phyloP scores from a whole-genome alignment of 805 yeast species.

The Ogataea paraovalis region DNA sequence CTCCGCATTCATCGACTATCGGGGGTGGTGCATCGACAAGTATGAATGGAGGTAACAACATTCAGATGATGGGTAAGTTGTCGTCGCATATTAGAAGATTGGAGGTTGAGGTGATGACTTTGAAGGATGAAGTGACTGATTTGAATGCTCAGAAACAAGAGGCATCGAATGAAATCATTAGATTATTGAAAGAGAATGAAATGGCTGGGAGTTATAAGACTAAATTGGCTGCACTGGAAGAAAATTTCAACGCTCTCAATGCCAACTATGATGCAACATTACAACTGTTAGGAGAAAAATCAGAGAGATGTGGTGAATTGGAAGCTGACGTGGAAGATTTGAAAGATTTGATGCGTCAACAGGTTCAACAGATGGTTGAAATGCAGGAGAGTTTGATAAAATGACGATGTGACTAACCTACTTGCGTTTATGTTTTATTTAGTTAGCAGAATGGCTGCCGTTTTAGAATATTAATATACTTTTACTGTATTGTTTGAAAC shows the following conservation, averaged over 20 bases:
- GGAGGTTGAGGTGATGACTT: slow-evolving; percentile 69
- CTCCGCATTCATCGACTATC: slow-evolving; percentile 22
- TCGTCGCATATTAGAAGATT: slow-evolving; percentile 72
- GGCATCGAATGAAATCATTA: slow-evolving; percentile 65
- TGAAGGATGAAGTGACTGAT: slow-evolving; percentile 57
- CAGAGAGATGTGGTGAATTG: slow-evolving; percentile 81
- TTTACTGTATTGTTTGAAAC: not conserved
- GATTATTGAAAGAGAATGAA: slow-evolving; percentile 53
- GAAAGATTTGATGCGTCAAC: slow-evolving; percentile 77
- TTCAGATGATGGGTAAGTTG: slow-evolving; percentile 71
- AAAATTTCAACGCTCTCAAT: slow-evolving; percentile 15
- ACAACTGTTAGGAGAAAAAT: slow-evolving; percentile 78
- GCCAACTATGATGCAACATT: slow-evolving; percentile 44
- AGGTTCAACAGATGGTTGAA: slow-evolving; percentile 82
- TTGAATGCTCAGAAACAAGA: slow-evolving; percentile 55
- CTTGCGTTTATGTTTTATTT: not conserved
- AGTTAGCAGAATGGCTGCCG: too few species aligned
- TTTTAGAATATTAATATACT: not conserved
- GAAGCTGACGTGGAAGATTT: slow-evolving; percentile 85
- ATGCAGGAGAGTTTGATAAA: slow-evolving; percentile 38
- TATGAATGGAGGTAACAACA: slow-evolving; percentile 25
- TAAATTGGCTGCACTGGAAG: slow-evolving; percentile 20
- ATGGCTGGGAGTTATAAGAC: slow-evolving; percentile 33
- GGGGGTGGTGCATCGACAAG: slow-evolving; percentile 15
- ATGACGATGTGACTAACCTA: not conserved